Evolutionary conservation across 2,329 filamentous ascomycete genomes (phyloP).

Genomic region (Pseudohalonectria lignicola): DNA sequence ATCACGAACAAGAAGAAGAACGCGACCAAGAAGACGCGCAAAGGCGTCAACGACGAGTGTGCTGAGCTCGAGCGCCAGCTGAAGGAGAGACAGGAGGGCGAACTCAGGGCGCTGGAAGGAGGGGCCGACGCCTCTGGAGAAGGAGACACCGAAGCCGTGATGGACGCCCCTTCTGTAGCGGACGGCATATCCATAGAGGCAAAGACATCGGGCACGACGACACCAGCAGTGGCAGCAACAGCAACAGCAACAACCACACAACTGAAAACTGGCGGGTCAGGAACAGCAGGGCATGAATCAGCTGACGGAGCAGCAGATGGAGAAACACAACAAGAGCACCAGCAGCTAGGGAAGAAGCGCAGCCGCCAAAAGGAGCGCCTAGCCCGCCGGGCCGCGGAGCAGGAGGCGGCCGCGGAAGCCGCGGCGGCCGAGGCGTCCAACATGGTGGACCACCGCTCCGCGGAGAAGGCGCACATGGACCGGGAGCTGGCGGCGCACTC

Average conservation of each 20-base stretch:
- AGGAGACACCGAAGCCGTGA: neutral
- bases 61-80: slow-evolving; percentile 56
- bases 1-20: slow-evolving; percentile 96
- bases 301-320: slow-evolving; percentile 1
- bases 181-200: slow-evolving; percentile 9
- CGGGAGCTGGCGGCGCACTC: slow-evolving; percentile 50
- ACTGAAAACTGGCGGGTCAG: neutral
- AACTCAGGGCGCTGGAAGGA: slow-evolving; percentile 35
- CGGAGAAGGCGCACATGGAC: slow-evolving; percentile 62
- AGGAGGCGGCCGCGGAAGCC: slow-evolving; percentile 54
- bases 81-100: slow-evolving; percentile 54
- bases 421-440: slow-evolving; percentile 66
- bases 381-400: slow-evolving; percentile 78
- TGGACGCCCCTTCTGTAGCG: slow-evolving; percentile 9
- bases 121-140: slow-evolving; percentile 4
- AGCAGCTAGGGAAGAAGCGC: slow-evolving; percentile 51
- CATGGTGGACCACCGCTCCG: slow-evolving; percentile 61
- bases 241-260: neutral
- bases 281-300: neutral
- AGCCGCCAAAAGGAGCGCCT: slow-evolving; percentile 89
- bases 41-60: slow-evolving; percentile 67
- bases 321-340: slow-evolving; percentile 9
- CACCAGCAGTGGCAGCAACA: too few species aligned
- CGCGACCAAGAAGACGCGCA: slow-evolving; percentile 78
- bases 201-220: slow-evolving; percentile 3